Base-by-base conservation (phyloP, 352 stramenopile genomes). In the Thalassiosira mediterranea region DNA sequence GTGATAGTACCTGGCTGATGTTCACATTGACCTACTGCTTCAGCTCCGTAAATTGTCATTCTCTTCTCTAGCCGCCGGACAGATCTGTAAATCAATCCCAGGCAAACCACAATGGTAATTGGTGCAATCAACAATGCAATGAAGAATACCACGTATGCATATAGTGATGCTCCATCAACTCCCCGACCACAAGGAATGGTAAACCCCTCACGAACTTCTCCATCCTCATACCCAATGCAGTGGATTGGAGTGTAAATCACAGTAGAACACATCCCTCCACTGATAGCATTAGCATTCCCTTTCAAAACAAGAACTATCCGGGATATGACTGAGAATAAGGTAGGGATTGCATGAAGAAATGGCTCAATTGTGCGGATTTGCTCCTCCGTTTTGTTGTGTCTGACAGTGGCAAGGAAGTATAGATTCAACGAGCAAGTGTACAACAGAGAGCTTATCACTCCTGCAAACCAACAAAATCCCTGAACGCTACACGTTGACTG, bases 131-230 rank as follows among this genome's bases (percentile, higher is more conserved):
- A 23, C n/a, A 58, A 34, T 25, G 31, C 25, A 4, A 32, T n/a
- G 31, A 58, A 58, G 3, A 31, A 13, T 3, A 58, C 49, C 4
- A 58, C 31, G 21, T 58, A 58, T 17, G 25, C 23, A 31, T 31
- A 58, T 4, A 31, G 5, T 11, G 25, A 15, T 17, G 25, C 31
- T n/a, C 49, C 25, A 23, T 31, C 49, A 15, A 4, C 31, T 11
- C 49, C 49, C 21, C 49, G 25, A 4, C 49, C 49, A 62, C 60
- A 70, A 40, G 60, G 60, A 38, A 70, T 70, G 3, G 37, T 17
- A 29, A 70, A 70, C 37, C 60, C 62, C 19, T 71, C 62, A 32
- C 62, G 62, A 26, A 71, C 17, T 46, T 71, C 21, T 0, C 62
- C 62, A 29, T 62, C 49, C 23, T 53, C 48, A 54, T 71, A 71